Evolutionary conservation across 805 yeast species (phyloP), one percentile per base, ranked within the genome.

Genomic region (Candida sphagnicola): DNA sequence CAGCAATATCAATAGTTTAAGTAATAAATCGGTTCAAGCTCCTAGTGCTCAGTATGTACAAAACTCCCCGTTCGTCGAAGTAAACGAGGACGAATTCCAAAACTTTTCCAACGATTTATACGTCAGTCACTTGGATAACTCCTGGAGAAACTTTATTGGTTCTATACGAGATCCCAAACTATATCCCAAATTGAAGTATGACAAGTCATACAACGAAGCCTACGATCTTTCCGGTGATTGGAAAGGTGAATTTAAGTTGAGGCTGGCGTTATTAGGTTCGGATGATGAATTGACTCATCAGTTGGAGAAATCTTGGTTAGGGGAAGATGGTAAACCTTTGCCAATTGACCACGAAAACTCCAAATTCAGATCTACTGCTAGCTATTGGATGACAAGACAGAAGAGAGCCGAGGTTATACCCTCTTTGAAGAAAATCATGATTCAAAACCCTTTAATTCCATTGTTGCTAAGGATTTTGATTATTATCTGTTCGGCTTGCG

Each of bases 371-470:
- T 70, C 81, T 12, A 72, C 70, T 40, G 85, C 85, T 0, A 79
- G 80, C 5, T 80, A 79, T 53, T 81, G 86, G 87, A 75, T 77
- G 80, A 72, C 82, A 42, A 67, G 73, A 42, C 80, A 69, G 53
- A 82, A 74, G 42, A 69, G 81, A 43, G 75, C 75, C 40, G 78
- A 77, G 46, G 74, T 87, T 78, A 65, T 74, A 39, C 86, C 93
- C 2, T 69, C 74, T 23, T 49, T 89, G 8, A 67, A 67, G 39
- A 69, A 80, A 32, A 62, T 83, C 18, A 62, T 90, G 23, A 72
- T 85, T 39, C 77, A 78, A 45, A 88, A 85, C 56, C 90, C 95
- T 14, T 82, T 85, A 48, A 72, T 89, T 10, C 96, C 97, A 1
- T 66, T 91, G 35, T 72, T 83, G 17, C 74, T 91, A 45, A 67